Conservation (phyloP, 805 yeast genomes). For the Wickerhamiella lipophila region DNA sequence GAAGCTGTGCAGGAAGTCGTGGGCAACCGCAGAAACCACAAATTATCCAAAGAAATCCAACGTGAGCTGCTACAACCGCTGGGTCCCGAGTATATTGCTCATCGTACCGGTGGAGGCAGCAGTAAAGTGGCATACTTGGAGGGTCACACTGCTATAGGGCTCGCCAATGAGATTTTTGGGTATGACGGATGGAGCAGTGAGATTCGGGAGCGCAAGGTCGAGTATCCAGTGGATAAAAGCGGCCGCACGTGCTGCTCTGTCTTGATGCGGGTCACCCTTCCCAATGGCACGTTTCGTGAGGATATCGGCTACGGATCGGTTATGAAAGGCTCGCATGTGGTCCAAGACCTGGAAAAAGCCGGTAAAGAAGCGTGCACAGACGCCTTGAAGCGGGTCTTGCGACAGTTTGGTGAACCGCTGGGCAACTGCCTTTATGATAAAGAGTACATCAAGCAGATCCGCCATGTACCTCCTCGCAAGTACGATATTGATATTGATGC, state of each 20-base stretch:
- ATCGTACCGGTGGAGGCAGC: conserved; percentile 38
- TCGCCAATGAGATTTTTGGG: conserved; percentile 68
- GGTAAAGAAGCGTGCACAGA: conserved; percentile 70
- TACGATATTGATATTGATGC: conserved; percentile 17
- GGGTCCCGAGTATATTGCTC: conserved; percentile 33
- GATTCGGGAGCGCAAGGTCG: conserved; percentile 43
- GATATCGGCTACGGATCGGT: conserved; percentile 52
- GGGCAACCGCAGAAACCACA: too few species aligned
- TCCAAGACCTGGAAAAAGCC: conserved; percentile 62
- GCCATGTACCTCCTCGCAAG: conserved; percentile 28
- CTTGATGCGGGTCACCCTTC: conserved; percentile 46
- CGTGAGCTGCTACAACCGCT: conserved; percentile 20
- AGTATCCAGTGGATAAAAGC: conserved; percentile 28
- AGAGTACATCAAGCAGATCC: conserved; percentile 36
- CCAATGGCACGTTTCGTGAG: conserved; percentile 63
- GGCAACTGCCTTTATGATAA: conserved; percentile 52
- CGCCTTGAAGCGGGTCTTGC: conserved; percentile 53
- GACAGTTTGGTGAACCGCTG: conserved; percentile 55
- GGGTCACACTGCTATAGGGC: conserved; percentile 57
- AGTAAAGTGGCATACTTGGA: conserved; percentile 47
- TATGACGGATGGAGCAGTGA: conserved; percentile 70
- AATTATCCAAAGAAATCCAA: too few species aligned
- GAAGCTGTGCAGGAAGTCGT: too few species aligned
- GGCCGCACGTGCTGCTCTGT: conserved; percentile 27
- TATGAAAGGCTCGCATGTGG: conserved; percentile 33